phyloP scores from a whole-genome alignment of 139 green algal genomes.

The Gonium pectorale region DNA sequence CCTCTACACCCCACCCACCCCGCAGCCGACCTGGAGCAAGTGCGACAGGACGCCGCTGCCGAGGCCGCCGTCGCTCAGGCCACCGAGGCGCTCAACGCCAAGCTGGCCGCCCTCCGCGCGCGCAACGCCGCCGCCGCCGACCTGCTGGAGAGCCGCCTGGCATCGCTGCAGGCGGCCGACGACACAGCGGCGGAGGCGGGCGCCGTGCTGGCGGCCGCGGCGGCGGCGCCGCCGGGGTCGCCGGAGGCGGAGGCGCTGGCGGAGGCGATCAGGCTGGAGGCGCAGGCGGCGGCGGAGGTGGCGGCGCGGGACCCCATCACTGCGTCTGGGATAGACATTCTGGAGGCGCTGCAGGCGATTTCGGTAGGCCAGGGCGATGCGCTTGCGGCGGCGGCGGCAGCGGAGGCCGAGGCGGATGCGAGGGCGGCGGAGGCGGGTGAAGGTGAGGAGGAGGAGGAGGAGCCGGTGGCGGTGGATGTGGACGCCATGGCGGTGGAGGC shows the following conservation, averaged over 20 bases:
- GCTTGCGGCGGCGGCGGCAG: neutral
- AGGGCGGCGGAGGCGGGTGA: neutral
- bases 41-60: neutral
- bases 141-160: neutral
- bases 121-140: neutral
- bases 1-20: neutral
- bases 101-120: neutral
- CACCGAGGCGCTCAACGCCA: neutral
- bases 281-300: neutral
- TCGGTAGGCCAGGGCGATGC: too few relatives aligned
- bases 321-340: too few relatives aligned
- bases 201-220: neutral
- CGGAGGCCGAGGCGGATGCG: neutral
- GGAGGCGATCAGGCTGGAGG: neutral
- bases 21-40: constrained; percentile 11
- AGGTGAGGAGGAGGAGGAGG: neutral
- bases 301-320: too few relatives aligned
- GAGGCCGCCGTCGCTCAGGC: neutral
- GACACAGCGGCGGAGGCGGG: neutral
- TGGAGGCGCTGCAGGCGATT: too few relatives aligned
- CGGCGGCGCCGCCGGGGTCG: neutral
- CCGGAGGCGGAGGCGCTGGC: neutral
- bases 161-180: neutral
- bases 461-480: neutral
- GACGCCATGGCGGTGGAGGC: neutral